Base-by-base conservation (phyloP, 1,284 basidiomycete species). In the Papiliotrema nemorosa region DNA sequence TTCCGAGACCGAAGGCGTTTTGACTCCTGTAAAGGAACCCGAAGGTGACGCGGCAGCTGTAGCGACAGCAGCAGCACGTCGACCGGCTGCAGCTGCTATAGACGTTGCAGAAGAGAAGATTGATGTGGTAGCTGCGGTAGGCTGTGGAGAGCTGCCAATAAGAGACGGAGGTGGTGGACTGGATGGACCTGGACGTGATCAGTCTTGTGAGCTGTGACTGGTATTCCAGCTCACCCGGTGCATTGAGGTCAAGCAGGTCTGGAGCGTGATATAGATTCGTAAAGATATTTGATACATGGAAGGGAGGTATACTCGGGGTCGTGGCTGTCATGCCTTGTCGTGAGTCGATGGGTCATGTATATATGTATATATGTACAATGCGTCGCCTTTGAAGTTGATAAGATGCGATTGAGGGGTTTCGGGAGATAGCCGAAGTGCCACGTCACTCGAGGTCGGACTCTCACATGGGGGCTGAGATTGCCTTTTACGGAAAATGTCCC, bases 191-290 rank as follows among this genome's bases (percentile, higher is more conserved):
- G 46, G 24, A 44, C 27, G 25, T 39, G 25, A 52, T 21, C 25
- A 47, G 25, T 42, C 18, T 14, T 22, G 9, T n/a, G 31, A 9
- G 31, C 6, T 10, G 31, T 5, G 5, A 36, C 14, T 16, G 35
- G 35, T 36, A 7, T 40, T 24, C n/a, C n/a, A 18, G n/a, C 59
- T 48, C n/a, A 59, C 62, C 54, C 29, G 59, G 54, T 16, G 60
- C 58, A 22, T 62, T 59, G 49, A 74, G 59, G 55, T 73, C 71
- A 9, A 73, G 60, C 7, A 74, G 64, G 47, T 74, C 72, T 39
- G 54, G 55, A 2, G 59, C 44, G 21, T 61, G 57, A 49, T 66
- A 72, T 26, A 72, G 53, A 25, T 72, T 65, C 6, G 61, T 53
- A 20, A 74, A 51, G 18, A 73, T 57, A 1, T 66, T 60, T 53